phyloP scores from a whole-genome alignment of 2,329 filamentous ascomycete genomes.

The Xylaria sp. region DNA sequence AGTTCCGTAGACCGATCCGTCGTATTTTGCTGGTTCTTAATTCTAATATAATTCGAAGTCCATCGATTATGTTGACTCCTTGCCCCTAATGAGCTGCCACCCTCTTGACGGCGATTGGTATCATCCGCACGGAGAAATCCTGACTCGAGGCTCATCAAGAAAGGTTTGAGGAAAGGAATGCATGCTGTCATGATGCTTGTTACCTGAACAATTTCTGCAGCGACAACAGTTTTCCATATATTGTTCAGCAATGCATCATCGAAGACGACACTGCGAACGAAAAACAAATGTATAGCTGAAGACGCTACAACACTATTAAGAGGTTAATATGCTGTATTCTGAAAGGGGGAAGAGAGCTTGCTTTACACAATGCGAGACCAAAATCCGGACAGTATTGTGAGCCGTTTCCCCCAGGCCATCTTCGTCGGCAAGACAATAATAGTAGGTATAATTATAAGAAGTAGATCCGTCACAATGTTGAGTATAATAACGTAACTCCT shows the following conservation, averaged over 20 bases:
- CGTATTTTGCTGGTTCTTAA: background rate
- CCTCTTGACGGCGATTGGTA: background rate
- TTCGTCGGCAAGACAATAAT: background rate
- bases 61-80: background rate
- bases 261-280: background rate
- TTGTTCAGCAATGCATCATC: background rate
- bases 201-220: conserved; percentile 1
- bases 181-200: conserved; percentile 4
- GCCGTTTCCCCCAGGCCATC: background rate
- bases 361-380: background rate
- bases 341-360: background rate
- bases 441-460: background rate
- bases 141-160: conserved; percentile 1
- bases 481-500: background rate
- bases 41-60: background rate
- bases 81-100: background rate
- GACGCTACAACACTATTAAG: background rate
- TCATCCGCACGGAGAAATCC: conserved; percentile 7
- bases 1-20: no score
- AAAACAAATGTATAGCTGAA: background rate
- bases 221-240: background rate
- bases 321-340: background rate
- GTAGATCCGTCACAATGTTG: background rate
- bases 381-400: background rate
- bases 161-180: conserved; percentile 14